Percentiles rank a stretch among this genome's conserved stretches.
phyloP scores from a whole-genome alignment of 331 rosid species.

The Rhamnella rubrinervis region DNA sequence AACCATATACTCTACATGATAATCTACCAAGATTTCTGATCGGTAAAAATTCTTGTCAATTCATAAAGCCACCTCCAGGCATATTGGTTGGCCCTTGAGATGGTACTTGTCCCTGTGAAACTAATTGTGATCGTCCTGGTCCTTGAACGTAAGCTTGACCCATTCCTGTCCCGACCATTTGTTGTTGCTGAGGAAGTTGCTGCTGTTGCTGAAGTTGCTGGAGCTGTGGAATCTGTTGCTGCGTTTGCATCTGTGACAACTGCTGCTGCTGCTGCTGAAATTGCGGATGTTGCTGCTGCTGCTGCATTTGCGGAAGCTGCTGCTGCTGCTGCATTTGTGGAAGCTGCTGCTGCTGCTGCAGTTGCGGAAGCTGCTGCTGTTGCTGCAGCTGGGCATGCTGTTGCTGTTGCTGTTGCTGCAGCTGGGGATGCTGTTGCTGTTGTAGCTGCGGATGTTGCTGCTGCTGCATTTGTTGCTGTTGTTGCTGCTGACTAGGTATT shows the following conservation, averaged over 20 bases:
- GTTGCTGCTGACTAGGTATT: conserved; percentile 60
- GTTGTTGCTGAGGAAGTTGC: conserved; percentile 58
- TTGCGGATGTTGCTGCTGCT: background rate
- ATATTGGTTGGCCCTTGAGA: conserved; percentile 72
- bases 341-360: conserved; percentile 20
- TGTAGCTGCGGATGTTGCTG: conserved; percentile 14
- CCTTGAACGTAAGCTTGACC: conserved; percentile 82
- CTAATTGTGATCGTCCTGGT: conserved; percentile 71
- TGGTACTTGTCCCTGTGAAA: conserved; percentile 76
- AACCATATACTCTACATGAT: background rate
- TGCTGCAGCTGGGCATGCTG: conserved; percentile 7
- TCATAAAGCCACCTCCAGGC: conserved; percentile 79
- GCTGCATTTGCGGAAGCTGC: conserved; percentile 16
- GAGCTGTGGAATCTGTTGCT: conserved; percentile 21
- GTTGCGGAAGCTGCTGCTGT: conserved; percentile 16
- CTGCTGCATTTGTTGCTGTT: conserved; percentile 21
- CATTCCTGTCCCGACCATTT: conserved; percentile 80
- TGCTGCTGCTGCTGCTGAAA: conserved; percentile 18
- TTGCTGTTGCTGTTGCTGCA: conserved; percentile 22
- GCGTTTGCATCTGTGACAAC: conserved; percentile 5
- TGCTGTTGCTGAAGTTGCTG: conserved; percentile 57
- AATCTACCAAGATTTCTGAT: background rate
- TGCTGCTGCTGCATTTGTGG: conserved; percentile 15
- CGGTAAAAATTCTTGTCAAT: conserved; percentile 27
- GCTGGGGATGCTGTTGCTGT: conserved; percentile 23